Evolutionary conservation across 345 rosid genomes (phyloP).

Genomic region (Gossypium rotundifolium): DNA sequence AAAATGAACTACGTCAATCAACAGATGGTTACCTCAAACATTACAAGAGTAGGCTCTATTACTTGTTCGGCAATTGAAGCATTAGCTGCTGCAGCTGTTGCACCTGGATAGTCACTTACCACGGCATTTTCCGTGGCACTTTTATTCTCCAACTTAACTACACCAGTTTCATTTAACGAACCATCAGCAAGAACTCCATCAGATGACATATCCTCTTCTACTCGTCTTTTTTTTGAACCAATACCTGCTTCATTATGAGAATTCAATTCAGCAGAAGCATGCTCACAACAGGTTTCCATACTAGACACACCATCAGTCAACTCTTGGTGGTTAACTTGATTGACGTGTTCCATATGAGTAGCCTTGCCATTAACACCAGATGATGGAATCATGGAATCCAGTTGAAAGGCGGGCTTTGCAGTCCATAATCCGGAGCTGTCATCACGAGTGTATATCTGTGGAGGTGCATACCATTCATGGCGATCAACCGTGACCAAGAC

Average conservation of each 20-base stretch:
- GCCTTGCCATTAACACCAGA: conserved; percentile 41
- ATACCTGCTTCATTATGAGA: conserved; percentile 46
- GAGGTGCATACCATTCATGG: conserved; percentile 96
- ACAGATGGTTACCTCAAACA: conserved; percentile 70
- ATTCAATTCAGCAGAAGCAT: conserved; percentile 33
- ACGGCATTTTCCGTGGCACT: conserved; percentile 33
- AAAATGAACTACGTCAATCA: neutral
- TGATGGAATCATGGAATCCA: conserved; percentile 23
- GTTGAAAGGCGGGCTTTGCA: conserved; percentile 53
- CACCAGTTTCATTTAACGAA: conserved; percentile 40
- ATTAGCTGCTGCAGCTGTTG: conserved; percentile 44
- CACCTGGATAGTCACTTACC: conserved; percentile 40
- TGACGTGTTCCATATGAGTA: conserved; percentile 34
- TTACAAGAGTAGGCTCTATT: conserved; percentile 90
- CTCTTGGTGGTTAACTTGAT: conserved; percentile 42
- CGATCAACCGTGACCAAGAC: conserved; percentile 81
- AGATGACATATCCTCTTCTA: conserved; percentile 43
- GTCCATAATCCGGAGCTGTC: conserved; percentile 87
- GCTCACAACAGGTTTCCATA: conserved; percentile 51
- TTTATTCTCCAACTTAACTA: conserved; percentile 41
- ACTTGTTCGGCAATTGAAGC: conserved; percentile 78
- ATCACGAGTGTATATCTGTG: conserved; percentile 84
- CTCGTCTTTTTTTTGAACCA: conserved; percentile 58
- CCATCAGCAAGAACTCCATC: conserved; percentile 39
- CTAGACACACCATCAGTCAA: conserved; percentile 43